Evolutionary conservation across 2,329 filamentous ascomycete genomes (phyloP), one percentile per base, ranked within the genome.

Genomic region (Xylaria sp.): DNA sequence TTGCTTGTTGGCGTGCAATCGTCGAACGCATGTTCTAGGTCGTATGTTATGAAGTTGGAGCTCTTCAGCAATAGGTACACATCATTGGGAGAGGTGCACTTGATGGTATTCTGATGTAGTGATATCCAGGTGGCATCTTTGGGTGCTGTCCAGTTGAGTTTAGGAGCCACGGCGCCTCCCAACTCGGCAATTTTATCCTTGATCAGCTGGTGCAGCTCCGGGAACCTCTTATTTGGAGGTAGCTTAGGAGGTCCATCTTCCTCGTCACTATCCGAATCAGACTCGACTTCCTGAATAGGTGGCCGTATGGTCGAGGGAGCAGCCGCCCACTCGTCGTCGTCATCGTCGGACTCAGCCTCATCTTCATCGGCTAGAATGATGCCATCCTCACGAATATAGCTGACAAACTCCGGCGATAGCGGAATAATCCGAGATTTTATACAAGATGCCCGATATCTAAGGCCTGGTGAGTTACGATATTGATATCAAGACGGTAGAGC

Each of bases 41-140:
- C 96, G 80, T 98, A 94, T 3, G 93, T 97, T 69, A 98, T 86
- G 77, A 99, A 98, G 76, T 94, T 94, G 32, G 94, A 97, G 76
- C 92, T 94, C 83, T 99, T 99, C 15, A 99, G 87, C 0, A 99
- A 87, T 18, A 98, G 87, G 78, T 98, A 99, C 54, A 99, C 89
- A 77, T 99, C 96, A 79, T 96, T 97, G 2, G 96, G 89, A 0
- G 89, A 90, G 3, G 90, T 90, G 81, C 96, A 99, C 80, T 97
- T 94, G 82, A 98, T 92, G 56, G 93, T 97, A 81, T 99, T 99
- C 76, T 90, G 81, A 86, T 95, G 79, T 82, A 81, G 90, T 81
- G 87, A 89, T 80, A 99, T 98, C 92, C 94, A 98, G 25, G 92
- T 93, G 9, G 96, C 96, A 78, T 99, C 96, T 80, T 98, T 97